phyloP scores from a whole-genome alignment of 805 yeast species.

The Schwanniomyces polymorphus region DNA sequence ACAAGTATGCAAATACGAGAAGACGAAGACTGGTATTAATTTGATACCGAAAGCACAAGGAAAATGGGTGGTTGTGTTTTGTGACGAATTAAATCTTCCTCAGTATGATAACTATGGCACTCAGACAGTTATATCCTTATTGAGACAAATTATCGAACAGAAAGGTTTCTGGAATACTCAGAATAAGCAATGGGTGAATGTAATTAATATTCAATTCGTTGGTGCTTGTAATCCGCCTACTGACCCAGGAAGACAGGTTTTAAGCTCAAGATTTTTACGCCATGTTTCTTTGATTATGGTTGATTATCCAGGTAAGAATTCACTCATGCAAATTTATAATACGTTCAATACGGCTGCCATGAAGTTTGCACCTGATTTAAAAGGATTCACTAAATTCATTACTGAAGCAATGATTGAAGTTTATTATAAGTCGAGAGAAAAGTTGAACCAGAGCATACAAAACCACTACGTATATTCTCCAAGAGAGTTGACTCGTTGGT shows the following conservation, averaged over 20 bases:
- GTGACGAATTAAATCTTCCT: constrained; percentile 91
- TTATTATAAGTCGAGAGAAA: constrained; percentile 44
- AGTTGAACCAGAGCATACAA: constrained; percentile 38
- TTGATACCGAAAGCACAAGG: constrained; percentile 63
- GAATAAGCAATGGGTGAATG: constrained; percentile 63
- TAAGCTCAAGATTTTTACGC: constrained; percentile 64
- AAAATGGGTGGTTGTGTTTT: constrained; percentile 77
- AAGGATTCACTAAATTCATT: constrained; percentile 52
- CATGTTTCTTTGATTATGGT: constrained; percentile 68
- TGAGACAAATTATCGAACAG: constrained; percentile 73
- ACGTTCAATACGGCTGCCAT: constrained; percentile 58
- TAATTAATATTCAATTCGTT: constrained; percentile 73
- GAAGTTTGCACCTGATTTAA: constrained; percentile 58
- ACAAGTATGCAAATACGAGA: constrained; percentile 65
- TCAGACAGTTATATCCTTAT: constrained; percentile 65
- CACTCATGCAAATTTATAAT: constrained; percentile 67
- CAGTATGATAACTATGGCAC: constrained; percentile 68
- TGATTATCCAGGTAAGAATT: constrained; percentile 69
- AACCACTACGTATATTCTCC: constrained; percentile 82
- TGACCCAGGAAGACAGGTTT: constrained; percentile 67
- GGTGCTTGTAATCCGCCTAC: constrained; percentile 94
- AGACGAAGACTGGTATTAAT: constrained; percentile 49
- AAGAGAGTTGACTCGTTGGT: constrained; percentile 88
- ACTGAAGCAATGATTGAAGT: constrained; percentile 68
- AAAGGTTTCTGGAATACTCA: constrained; percentile 73